Evolutionary conservation across 2,329 filamentous ascomycete genomes (phyloP).

Genomic region (Ambrosiella xylebori): DNA sequence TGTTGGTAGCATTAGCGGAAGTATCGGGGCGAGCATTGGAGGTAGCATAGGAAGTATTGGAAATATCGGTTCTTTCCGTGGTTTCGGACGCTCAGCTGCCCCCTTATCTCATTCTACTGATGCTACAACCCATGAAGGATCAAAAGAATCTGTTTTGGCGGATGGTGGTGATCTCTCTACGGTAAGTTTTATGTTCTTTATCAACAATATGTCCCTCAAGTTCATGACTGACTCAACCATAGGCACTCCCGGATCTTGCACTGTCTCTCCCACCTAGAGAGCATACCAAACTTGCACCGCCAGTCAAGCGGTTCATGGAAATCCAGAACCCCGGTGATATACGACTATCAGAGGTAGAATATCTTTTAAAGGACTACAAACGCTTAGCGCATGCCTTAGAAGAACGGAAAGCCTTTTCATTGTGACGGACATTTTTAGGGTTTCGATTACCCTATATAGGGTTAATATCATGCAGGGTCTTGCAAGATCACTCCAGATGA

Average conservation of each 20-base stretch:
- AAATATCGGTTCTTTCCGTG: slow-evolving; percentile 53
- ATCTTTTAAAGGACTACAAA: slow-evolving; percentile 58
- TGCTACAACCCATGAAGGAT: slow-evolving; percentile 22
- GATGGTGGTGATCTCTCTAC: slow-evolving; percentile 41
- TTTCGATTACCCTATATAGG: not conserved
- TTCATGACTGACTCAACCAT: slow-evolving; percentile 20
- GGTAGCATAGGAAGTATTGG: not conserved
- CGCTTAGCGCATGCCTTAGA: slow-evolving; percentile 48
- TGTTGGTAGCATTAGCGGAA: not conserved
- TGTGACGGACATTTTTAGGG: not conserved
- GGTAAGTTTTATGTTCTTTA: slow-evolving; percentile 24
- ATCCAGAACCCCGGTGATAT: slow-evolving; percentile 52
- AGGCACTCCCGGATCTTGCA: not conserved
- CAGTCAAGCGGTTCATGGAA: slow-evolving; percentile 57
- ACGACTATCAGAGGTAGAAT: slow-evolving; percentile 53
- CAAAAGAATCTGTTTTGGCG: slow-evolving; percentile 15
- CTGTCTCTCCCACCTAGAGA: not conserved
- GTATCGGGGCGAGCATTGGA: not conserved
- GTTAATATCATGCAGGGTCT: too few relatives aligned
- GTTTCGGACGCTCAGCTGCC: slow-evolving; percentile 43
- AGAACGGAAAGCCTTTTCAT: slow-evolving; percentile 41
- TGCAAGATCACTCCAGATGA: too few relatives aligned
- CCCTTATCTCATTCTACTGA: not conserved
- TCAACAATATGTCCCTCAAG: slow-evolving; percentile 24
- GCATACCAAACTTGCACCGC: slow-evolving; percentile 39